Evolutionary conservation across 2,329 filamentous ascomycete genomes (phyloP), one percentile per base, ranked within the genome.

Genomic region (Ramularia collo-cygni): DNA sequence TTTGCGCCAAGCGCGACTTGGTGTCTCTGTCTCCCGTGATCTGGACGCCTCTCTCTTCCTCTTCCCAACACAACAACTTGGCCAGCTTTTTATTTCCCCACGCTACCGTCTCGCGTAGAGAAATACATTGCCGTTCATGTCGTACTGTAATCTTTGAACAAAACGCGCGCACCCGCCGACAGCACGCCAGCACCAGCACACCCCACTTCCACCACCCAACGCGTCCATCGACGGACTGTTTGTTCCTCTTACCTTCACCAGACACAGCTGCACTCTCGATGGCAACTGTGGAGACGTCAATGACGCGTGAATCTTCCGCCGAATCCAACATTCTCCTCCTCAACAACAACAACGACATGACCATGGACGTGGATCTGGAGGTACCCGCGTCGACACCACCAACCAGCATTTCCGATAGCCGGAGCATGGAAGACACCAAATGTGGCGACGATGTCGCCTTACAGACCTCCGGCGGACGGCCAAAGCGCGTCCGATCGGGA

Each of bases 301-400:
- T 40, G 40, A 57, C 50, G 50, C 56, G 56, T 56, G 62, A 62
- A 52, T 57, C 57, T 15, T 67, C 66, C 29, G 54, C 64, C 29
- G 64, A 62, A 14, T 64, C 64, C 6, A 24, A 10, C 21, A 24
- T 6, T 10, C 21, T 24, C 21, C 6, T 6, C 21, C 6, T 24
- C 21, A 24, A 10, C 16, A 16, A 17, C 31, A 63, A 64, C 30
- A 56, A 51, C 28, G 54, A 50, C 40, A 53, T 42, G 47, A 58
- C 50, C 19, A 46, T 46, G 28, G 55, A 58, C 42, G 48, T 54
- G 40, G 54, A 54, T 42, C 56, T 67, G 55, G 74, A 52, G 65
- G 72, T 68, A 72, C 73, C 66, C 76, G 72, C 68, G 53, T 81
- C 76, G 14, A 83, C 81, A 42, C 80, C 81, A 33, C 77, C 79